Base-by-base conservation (phyloP, 1,139 yeast species). In the Sugiyamaella japonica region DNA sequence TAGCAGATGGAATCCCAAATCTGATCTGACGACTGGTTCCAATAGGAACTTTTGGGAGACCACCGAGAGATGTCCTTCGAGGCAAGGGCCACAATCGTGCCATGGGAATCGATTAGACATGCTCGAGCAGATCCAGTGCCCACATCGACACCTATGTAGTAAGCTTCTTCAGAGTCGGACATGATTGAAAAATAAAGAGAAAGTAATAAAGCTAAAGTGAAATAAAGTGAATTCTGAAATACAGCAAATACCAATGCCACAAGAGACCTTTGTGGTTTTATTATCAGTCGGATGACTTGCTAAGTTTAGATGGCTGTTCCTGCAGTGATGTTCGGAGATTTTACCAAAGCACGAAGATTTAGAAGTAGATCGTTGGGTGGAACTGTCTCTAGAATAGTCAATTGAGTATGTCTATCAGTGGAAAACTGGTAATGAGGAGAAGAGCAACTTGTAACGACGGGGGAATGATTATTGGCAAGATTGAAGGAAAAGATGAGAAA, bases 51-150 rank as follows among this genome's bases (percentile, higher is more conserved):
- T 56, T 70, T 70, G 16, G 76, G 77, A 48, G 68, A 71, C 75
- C 75, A 74, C 42, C 67, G 88, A 86, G 71, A 85, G 84, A 74
- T 96, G 74, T 60, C 86, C 79, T 90, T 79, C 66, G 91, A 90
- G 28, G 93, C 82, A 56, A 90, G 74, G 0, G 96, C 89, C 50
- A 89, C 74, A 54, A 93, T 90, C 50, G 86, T 84, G 54, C 99
- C 98, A 49, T 80, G 76, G 64, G 84, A 80, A 69, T 91, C 95
- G 60, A 91, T 89, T 28, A 93, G 76, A 68, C 97, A 93, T 3
- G 98, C 98, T 61, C 99, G 78, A 10, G 97, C 97, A 3, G 96
- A 87, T 15, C 98, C 99, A 1, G 99, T 91, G 25, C 99, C 99
- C 36, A 93, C 98, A 68, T 93, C 99, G 13, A 93, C 96, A 57